Percentiles rank a stretch among this genome's conserved stretches.
phyloP scores from a whole-genome alignment of 2,329 filamentous ascomycete genomes.

The Tolypocladium guangdongense region DNA sequence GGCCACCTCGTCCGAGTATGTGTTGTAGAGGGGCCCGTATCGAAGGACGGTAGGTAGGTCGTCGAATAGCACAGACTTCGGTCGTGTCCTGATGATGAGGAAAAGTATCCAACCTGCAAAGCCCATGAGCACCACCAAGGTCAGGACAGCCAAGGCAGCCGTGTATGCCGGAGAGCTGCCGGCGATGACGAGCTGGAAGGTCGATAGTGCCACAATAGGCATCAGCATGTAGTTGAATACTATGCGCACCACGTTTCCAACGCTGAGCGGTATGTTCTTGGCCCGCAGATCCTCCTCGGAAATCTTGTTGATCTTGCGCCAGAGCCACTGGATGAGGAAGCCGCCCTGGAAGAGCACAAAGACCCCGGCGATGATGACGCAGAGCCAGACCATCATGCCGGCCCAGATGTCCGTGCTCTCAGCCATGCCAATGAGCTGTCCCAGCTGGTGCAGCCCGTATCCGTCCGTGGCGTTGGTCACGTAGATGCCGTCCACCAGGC shows the following conservation, averaged over 20 bases:
- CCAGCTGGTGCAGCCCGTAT: slow-evolving; percentile 70
- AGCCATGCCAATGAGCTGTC: slow-evolving; percentile 73
- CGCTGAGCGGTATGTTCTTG: slow-evolving; percentile 83
- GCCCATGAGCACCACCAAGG: slow-evolving; percentile 60
- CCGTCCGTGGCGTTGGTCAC: slow-evolving; percentile 67
- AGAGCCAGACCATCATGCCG: slow-evolving; percentile 84
- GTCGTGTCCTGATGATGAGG: slow-evolving; percentile 69
- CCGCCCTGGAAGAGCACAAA: slow-evolving; percentile 63
- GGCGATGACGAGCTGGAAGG: slow-evolving; percentile 82
- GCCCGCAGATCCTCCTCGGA: slow-evolving; percentile 78
- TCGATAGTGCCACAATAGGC: slow-evolving; percentile 74
- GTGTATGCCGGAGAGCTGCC: slow-evolving; percentile 55
- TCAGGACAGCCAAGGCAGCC: slow-evolving; percentile 63
- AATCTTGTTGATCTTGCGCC: slow-evolving; percentile 58
- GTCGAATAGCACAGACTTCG: slow-evolving; percentile 82
- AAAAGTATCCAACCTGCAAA: slow-evolving; percentile 72
- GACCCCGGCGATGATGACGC: slow-evolving; percentile 60
- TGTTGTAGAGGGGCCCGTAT: slow-evolving; percentile 94
- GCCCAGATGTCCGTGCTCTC: slow-evolving; percentile 77
- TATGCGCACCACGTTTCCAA: slow-evolving; percentile 71
- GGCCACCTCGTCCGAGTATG: slow-evolving; percentile 86
- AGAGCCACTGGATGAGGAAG: slow-evolving; percentile 67
- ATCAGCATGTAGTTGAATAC: slow-evolving; percentile 89
- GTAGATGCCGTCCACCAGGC: slow-evolving; percentile 79
- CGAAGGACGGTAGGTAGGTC: slow-evolving; percentile 80